Base-by-base conservation (phyloP, 208 protist genomes). In the Borovskyia barvae region DNA sequence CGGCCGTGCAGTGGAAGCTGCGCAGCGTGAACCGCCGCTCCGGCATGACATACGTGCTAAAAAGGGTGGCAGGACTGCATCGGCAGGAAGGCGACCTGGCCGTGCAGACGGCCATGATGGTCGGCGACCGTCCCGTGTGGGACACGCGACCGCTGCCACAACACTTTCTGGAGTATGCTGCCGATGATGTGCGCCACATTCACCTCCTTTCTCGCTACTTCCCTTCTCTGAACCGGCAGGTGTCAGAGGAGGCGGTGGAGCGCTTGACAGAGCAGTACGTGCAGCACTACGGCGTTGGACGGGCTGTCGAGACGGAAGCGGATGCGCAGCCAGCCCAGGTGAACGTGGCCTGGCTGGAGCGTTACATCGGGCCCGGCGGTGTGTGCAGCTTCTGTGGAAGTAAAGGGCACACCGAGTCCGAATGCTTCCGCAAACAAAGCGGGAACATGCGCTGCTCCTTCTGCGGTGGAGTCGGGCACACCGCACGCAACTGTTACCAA, bases 141-240 rank as follows among this genome's bases (percentile, higher is more conserved):
- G 90, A 96, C 60, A 75, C 91, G 24, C 87, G 90, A 1, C 90
- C 90, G 19, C 71, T 96, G 32, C 85, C 90, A 19, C 55, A 67
- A 14, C 90, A 96, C 54, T 94, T 94, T 50, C 68, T 96, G 14
- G 80, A 88, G 60, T 96, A 96, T 48, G 90, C 90, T 5, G 90
- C 90, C 3, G 84, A 80, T 48, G 90, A 96, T 51, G 87, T 94
- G 42, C 90, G 90, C 9, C 85, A 96, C 56, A 94, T 90, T 29
- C 64, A 85, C 19, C 72, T 94, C 17, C 70, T 93, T 63, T 70
- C 43, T 20, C 56, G 50, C 12, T 61, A 72, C 41, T 53, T 83
- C 39, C 52, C 69, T 1, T 30, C 30, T 5, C 42, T 70, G 42
- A 58, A 48, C 32, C 53, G 37, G 61, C 51, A 63, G 24, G 64